Base-by-base conservation (phyloP, 2,329 filamentous ascomycete genomes). In the Bertia moriformis region DNA sequence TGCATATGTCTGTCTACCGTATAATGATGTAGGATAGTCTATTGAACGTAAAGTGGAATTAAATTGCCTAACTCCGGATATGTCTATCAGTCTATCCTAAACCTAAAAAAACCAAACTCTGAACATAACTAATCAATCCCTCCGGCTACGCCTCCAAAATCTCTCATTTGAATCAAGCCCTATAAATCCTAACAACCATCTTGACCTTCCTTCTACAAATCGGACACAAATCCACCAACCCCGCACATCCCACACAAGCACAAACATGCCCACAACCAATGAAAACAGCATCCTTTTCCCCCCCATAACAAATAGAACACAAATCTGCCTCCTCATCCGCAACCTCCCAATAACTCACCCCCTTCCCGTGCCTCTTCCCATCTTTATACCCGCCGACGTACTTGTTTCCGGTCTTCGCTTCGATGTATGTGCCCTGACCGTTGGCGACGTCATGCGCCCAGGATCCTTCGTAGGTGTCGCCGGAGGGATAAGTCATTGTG, bases 231-330 rank as follows among this genome's bases (percentile, higher is more conserved):
- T 74, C 69, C 19, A 78, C 65, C 49, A 70, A 63, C 38, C 61
- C 61, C 12, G 74, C 73, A 48, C 74, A 79, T n/a, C 57, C 57
- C 41, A 71, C 56, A 45, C 74, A 79, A 3, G 73, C 68, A 36
- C 73, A 67, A 14, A 78, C 69, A 48, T 79, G 74, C 0, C 74
- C 74, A 45, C 74, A 79, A 44, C 73, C 70, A 46, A 71, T 73
- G 50, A 79, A 77, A 4, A 73, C 62, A 3, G 71, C 68, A 43
- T 74, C 69, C 40, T 73, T 69, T 32, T 67, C 66, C 35, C 67
- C 65, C n/a, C 69, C 65, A 53, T 70, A 78, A 58, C 74, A 79
- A 41, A 79, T 77, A 41, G 70, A 63, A 50, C 74, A 79, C 4
- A 71, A 50, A 36, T 67, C 61, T 52, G 69, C 65, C 44, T 74